Base-by-base conservation (phyloP, 345 rosid genomes). In the Murraya paniculata region DNA sequence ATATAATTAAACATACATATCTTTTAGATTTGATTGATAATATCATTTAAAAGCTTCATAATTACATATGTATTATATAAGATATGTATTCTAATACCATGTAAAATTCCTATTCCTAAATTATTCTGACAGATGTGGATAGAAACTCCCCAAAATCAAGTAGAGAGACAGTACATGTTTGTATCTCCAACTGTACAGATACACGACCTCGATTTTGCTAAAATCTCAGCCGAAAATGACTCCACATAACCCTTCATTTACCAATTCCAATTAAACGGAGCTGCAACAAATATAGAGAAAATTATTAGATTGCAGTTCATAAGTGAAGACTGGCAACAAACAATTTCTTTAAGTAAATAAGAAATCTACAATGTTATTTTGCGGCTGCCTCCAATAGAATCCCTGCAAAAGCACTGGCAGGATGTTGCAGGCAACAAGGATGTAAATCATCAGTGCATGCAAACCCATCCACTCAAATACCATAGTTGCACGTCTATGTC, bases 391-490 rank as follows among this genome's bases (percentile, higher is more conserved):
- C 98, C 93, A 93, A 71, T 93, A 94, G 83, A 94, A 93, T 30
- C 98, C 98, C 65, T 87, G 92, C 61, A 94, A 73, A 78, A 92
- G 38, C 58, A 94, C 67, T 2, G 93, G 93, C 22, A 90, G 72
- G 78, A 94, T 69, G 74, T 93, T 93, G 85, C 93, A 87, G 18
- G 97, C 94, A 6, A 84, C 82, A 62, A 94, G 85, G 66, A 91
- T 22, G 71, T 80, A 94, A 22, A 93, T 88, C 56, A 81, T 70
- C 88, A 93, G 80, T 3, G 98, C 93, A 59, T 94, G 94, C 87
- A 80, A 86, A 73, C 97, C 98, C 87, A 89, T 90, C 98, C 97
- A 94, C 81, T 94, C 93, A 9, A 91, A 81, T n/a, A 85, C 85
- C n/a, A 61, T 25, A 56, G 89, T 83, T 41, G 69, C 39, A 60